phyloP scores from a whole-genome alignment of 2,329 filamentous ascomycete species.

The Fusarium sp. region DNA sequence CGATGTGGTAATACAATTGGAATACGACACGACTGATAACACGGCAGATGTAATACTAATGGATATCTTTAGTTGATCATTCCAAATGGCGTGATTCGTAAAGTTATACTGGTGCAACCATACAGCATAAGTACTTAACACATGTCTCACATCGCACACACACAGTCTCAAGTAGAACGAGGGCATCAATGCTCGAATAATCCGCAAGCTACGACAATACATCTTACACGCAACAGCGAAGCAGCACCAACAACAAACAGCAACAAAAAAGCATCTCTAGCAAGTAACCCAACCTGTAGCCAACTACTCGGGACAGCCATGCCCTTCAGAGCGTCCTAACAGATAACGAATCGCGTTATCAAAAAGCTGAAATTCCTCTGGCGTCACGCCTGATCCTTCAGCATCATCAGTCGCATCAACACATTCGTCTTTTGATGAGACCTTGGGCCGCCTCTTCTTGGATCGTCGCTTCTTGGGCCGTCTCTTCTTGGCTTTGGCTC shows the following conservation, averaged over 20 bases:
- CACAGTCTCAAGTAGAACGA: conserved; percentile 5
- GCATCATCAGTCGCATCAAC: not conserved
- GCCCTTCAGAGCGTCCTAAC: not conserved
- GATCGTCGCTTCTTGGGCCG: not conserved
- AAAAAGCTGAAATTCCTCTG: conserved; percentile 14
- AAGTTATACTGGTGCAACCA: not conserved
- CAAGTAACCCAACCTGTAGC: conserved; percentile 33
- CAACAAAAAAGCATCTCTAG: conserved; percentile 33
- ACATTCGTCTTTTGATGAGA: not conserved
- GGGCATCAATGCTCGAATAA: conserved; percentile 39
- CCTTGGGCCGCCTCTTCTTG: not conserved
- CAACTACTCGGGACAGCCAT: conserved; percentile 18
- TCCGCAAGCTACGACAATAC: conserved; percentile 41
- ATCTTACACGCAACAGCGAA: conserved; percentile 42
- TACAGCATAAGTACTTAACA: not conserved
- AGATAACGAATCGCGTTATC: conserved; percentile 13
- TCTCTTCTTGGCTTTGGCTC: conserved; percentile 9
- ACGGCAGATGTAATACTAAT: not conserved
- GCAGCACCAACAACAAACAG: conserved; percentile 28
- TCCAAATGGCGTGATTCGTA: not conserved
- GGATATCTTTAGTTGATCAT: not conserved
- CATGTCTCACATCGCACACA: conserved; percentile 13
- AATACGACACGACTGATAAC: not conserved
- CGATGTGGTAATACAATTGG: conserved; percentile 14
- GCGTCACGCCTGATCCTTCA: not conserved